Evolutionary conservation across 495 filamentous ascomycete genomes (phyloP).

Genomic region (Penicillium macrosclerotiorum): DNA sequence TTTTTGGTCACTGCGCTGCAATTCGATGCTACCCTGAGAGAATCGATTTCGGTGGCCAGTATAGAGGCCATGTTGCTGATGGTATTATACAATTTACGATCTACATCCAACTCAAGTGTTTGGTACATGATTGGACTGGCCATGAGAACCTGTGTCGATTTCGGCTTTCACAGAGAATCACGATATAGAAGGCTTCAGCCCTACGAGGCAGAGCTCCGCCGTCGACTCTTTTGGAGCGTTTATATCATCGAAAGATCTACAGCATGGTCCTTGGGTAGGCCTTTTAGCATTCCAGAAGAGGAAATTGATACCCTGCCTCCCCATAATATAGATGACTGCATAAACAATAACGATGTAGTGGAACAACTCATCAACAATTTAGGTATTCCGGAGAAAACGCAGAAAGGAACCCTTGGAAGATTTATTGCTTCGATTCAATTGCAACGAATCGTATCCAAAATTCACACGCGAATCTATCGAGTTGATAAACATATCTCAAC

Average conservation of each 20-base stretch:
- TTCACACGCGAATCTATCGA: slow-evolving; percentile 40
- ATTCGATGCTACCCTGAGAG: slow-evolving; percentile 28
- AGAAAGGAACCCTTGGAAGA: slow-evolving; percentile 9
- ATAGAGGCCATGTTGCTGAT: slow-evolving; percentile 43
- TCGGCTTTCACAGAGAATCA: slow-evolving; percentile 36
- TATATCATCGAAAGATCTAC: slow-evolving; percentile 40
- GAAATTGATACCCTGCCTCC: slow-evolving; percentile 39
- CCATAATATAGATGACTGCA: slow-evolving; percentile 25
- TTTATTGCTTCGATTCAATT: slow-evolving; percentile 36
- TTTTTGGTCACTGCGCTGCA: slow-evolving; percentile 29
- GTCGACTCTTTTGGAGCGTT: slow-evolving; percentile 43
- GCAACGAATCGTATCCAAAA: slow-evolving; percentile 37
- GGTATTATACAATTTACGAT: slow-evolving; percentile 37
- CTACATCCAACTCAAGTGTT: slow-evolving; percentile 33
- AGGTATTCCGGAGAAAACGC: no score
- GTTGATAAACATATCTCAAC: slow-evolving; percentile 29
- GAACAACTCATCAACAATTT: not conserved
- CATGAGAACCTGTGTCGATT: slow-evolving; percentile 42
- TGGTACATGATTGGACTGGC: slow-evolving; percentile 48
- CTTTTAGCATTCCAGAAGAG: slow-evolving; percentile 41
- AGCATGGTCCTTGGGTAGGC: slow-evolving; percentile 36
- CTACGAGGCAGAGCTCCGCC: slow-evolving; percentile 30
- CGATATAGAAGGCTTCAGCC: slow-evolving; percentile 20
- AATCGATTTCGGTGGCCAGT: slow-evolving; percentile 33
- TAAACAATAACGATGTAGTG: slow-evolving; percentile 15